Percentiles rank a stretch among this genome's conserved stretches.
Conservation (phyloP, 495 filamentous ascomycete genomes). For the Podospora appendiculata region DNA sequence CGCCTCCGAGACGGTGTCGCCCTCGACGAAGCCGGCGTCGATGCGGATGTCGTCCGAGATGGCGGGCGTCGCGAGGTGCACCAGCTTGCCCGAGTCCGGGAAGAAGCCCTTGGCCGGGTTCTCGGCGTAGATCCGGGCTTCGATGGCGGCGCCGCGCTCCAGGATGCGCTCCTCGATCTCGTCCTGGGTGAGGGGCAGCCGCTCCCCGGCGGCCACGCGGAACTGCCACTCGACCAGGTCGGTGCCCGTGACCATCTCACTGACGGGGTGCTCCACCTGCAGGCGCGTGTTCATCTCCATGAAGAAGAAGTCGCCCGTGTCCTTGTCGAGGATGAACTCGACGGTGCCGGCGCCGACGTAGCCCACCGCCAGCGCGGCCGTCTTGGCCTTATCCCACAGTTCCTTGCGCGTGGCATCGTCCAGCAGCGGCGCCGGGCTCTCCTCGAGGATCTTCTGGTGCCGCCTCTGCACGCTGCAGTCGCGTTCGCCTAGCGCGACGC, state of each 20-base stretch:
- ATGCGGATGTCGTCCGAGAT: slow-evolving; percentile 67
- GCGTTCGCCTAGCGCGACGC: slow-evolving; percentile 74
- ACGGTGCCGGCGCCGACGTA: slow-evolving; percentile 97
- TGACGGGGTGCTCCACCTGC: slow-evolving; percentile 96
- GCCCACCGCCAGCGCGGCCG: slow-evolving; percentile 82
- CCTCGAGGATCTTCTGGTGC: slow-evolving; percentile 97
- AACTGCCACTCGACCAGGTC: slow-evolving; percentile 97
- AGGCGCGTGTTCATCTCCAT: slow-evolving; percentile 99
- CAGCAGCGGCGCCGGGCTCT: slow-evolving; percentile 86
- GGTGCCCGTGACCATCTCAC: slow-evolving; percentile 91
- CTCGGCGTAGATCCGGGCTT: slow-evolving; percentile 95
- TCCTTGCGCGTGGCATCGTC: slow-evolving; percentile 73
- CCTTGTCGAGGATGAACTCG: slow-evolving; percentile 98
- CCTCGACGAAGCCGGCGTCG: slow-evolving; percentile 84
- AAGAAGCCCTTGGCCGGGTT: slow-evolving; percentile 86
- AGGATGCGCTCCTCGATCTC: slow-evolving; percentile 71
- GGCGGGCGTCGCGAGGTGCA: slow-evolving; percentile 73
- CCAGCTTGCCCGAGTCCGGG: slow-evolving; percentile 83
- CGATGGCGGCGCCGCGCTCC: slow-evolving; percentile 78
- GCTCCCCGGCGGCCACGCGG: slow-evolving; percentile 78
- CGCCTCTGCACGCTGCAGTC: slow-evolving; percentile 83
- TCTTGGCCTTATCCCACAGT: slow-evolving; percentile 87
- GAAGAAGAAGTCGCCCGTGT: slow-evolving; percentile 90
- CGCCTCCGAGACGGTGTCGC: slow-evolving; percentile 87
- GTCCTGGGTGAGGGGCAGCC: slow-evolving; percentile 77